A percentile compares a stretch with the other conserved stretches of the same genome.
Evolutionary conservation across 805 yeast genomes (phyloP).

Genomic region (Barnettozyma populi): DNA sequence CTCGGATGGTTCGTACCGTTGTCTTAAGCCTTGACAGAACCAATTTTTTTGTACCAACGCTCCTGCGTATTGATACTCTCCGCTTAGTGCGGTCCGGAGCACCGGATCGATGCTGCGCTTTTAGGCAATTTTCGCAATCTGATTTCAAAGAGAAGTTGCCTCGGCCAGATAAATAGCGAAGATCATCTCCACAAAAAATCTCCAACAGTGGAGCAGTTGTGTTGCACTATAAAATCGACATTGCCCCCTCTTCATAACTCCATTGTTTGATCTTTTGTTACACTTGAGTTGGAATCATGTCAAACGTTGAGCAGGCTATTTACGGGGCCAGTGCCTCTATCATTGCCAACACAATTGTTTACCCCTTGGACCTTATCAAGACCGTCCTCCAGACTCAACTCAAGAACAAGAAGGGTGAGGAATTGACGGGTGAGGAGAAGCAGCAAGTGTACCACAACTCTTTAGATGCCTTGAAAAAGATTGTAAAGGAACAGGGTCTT

Average conservation of each 20-base stretch:
- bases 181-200: background rate
- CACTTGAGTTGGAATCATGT: slow-evolving; percentile 28
- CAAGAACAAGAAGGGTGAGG: slow-evolving; percentile 12
- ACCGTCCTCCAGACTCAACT: slow-evolving; percentile 71
- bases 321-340: slow-evolving; percentile 82
- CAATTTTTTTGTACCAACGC: background rate
- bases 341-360: slow-evolving; percentile 70
- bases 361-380: slow-evolving; percentile 75
- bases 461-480: slow-evolving; percentile 54
- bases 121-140: background rate
- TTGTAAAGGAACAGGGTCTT: slow-evolving; percentile 54
- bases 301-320: slow-evolving; percentile 64
- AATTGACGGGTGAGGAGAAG: slow-evolving; percentile 9
- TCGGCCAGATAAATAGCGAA: background rate
- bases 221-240: background rate
- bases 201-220: background rate
- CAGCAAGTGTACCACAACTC: slow-evolving; percentile 44
- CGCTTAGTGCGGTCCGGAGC: background rate
- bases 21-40: background rate
- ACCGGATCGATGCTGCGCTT: background rate
- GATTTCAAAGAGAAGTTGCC: background rate
- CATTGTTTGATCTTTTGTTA: background rate
- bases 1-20: no score
- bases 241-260: background rate
- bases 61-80: background rate